phyloP scores from a whole-genome alignment of 441 rosid species.

The Manihot esculenta region DNA sequence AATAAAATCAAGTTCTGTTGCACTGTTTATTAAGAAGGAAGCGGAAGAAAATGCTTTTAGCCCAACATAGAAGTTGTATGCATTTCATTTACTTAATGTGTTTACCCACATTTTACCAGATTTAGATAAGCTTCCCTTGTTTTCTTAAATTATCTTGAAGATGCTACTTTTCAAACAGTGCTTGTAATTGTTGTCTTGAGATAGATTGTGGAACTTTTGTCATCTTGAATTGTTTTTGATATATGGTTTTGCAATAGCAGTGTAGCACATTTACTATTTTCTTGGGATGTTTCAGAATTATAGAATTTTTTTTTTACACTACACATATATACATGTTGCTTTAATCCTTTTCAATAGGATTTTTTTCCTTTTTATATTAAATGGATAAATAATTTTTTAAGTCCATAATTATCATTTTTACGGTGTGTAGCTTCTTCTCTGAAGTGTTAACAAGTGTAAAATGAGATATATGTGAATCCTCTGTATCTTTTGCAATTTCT shows the following conservation, averaged over 20 bases:
- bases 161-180: not conserved
- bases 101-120: not conserved
- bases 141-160: not conserved
- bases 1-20: too few species aligned
- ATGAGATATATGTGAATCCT: slow-evolving; percentile 6
- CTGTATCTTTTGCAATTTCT: not conserved
- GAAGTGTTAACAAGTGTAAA: too few species aligned
- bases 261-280: not conserved
- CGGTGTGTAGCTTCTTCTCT: too few species aligned
- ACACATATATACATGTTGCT: too few species aligned
- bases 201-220: not conserved
- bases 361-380: not conserved
- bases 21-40: too few species aligned
- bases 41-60: not conserved
- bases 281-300: not conserved
- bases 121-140: not conserved
- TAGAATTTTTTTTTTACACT: not conserved
- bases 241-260: not conserved
- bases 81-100: not conserved
- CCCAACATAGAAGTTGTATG: not conserved
- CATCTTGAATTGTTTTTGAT: not conserved
- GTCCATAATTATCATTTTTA: not conserved
- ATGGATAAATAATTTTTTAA: not conserved
- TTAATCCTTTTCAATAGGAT: not conserved
- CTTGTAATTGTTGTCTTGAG: not conserved